Evolutionary conservation across 306 rosid genomes (phyloP).

Genomic region (Crotalaria pallida): DNA sequence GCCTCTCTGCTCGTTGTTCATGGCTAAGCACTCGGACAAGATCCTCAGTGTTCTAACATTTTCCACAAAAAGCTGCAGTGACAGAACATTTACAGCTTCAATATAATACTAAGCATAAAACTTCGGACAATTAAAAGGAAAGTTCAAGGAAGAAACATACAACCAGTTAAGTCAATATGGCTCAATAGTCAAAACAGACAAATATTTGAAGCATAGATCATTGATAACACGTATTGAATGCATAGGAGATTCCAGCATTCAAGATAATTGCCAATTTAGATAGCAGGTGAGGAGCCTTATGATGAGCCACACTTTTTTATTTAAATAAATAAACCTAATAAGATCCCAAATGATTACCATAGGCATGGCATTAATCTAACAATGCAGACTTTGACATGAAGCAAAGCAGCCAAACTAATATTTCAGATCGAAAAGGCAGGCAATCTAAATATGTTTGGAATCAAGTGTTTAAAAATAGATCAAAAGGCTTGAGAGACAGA

Average conservation of each 20-base stretch:
- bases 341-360: background rate
- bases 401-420: background rate
- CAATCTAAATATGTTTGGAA: background rate
- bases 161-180: background rate
- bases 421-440: background rate
- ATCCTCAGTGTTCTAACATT: conserved; percentile 19
- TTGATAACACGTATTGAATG: background rate
- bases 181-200: background rate
- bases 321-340: background rate
- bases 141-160: background rate
- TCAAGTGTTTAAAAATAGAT: background rate
- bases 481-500: background rate
- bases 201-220: background rate
- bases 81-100: conserved; percentile 1
- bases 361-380: background rate
- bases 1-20: conserved; percentile 3
- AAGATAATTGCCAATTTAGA: background rate
- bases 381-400: background rate
- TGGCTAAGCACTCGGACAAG: conserved; percentile 1
- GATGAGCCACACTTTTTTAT: too few species aligned
- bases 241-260: background rate
- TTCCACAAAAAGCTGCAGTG: conserved; percentile 26
- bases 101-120: background rate
- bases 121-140: background rate
- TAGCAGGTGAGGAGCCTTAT: too few species aligned